These are phyloP conservation scores for Ceratocystis alfenasii DNA, from an alignment of 2,329 filamentous ascomycete genomes.

Conservation along the genomic window DNA sequence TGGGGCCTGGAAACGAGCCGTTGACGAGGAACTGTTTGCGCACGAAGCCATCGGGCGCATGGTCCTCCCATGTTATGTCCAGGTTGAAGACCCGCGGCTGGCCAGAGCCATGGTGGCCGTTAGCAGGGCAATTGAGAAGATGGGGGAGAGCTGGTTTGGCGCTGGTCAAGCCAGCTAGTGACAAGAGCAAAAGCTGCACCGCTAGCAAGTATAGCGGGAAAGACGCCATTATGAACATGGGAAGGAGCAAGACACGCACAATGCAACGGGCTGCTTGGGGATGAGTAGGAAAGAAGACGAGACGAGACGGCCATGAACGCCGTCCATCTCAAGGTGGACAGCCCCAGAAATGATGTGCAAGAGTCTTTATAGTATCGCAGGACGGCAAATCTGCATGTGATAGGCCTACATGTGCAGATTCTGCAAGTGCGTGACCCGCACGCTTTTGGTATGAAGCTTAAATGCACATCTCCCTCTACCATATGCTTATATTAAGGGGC, in stretches of 20 bases:
- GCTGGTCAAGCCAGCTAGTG: not conserved
- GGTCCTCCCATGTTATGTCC: conserved; percentile 30
- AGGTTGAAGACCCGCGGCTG: conserved; percentile 26
- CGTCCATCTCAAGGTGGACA: no score
- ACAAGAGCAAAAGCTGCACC: not conserved
- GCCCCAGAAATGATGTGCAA: not conserved
- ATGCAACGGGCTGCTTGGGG: not conserved
- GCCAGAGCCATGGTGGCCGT: not conserved
- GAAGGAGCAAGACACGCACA: not conserved
- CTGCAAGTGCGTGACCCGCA: not conserved
- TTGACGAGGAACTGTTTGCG: conserved; percentile 43
- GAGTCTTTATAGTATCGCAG: not conserved
- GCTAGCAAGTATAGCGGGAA: not conserved
- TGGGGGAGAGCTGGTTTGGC: not conserved
- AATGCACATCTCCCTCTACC: not conserved
- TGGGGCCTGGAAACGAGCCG: conserved; percentile 49
- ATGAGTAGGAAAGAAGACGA: not conserved
- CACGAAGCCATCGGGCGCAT: conserved; percentile 35
- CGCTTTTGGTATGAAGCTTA: not conserved
- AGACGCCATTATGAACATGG: not conserved
- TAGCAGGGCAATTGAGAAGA: not conserved
- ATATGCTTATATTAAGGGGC: not conserved
- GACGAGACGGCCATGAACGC: not conserved
- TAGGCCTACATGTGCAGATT: not conserved
- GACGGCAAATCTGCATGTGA: no score